Evolutionary conservation across 768 basidiomycete genomes (phyloP).

Genomic region (Calocybe indica): DNA sequence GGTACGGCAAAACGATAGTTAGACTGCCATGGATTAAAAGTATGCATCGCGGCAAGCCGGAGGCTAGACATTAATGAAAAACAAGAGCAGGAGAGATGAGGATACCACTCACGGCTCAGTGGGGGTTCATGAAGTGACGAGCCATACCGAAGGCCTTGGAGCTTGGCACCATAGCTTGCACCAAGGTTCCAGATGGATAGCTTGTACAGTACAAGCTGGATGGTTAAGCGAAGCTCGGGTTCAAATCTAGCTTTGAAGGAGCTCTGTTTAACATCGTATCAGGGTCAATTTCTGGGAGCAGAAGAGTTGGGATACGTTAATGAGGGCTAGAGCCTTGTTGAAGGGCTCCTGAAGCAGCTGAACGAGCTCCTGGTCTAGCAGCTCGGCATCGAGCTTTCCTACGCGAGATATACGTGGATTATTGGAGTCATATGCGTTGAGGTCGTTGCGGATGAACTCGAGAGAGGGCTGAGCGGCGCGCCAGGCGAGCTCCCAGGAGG

Average conservation of each 20-base stretch:
- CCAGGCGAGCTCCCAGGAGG: slow-evolving; percentile 61
- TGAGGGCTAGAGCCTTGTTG: slow-evolving; percentile 56
- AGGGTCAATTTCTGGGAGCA: slow-evolving; percentile 1
- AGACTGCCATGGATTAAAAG: slow-evolving; percentile 65
- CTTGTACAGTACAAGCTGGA: slow-evolving; percentile 72
- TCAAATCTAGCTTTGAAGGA: slow-evolving; percentile 58
- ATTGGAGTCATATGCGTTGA: slow-evolving; percentile 24
- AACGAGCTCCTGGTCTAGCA: slow-evolving; percentile 85
- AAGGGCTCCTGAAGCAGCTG: slow-evolving; percentile 81
- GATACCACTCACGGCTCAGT: too few relatives aligned
- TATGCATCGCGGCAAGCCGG: slow-evolving; percentile 55
- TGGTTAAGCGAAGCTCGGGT: slow-evolving; percentile 66
- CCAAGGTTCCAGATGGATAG: slow-evolving; percentile 78
- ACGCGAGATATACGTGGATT: slow-evolving; percentile 64
- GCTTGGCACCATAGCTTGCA: slow-evolving; percentile 76
- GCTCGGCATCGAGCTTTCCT: slow-evolving; percentile 85
- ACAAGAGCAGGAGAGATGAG: too few relatives aligned
- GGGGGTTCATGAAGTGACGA: background rate
- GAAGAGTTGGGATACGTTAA: slow-evolving; percentile 46
- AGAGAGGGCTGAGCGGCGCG: slow-evolving; percentile 51
- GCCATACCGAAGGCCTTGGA: slow-evolving; percentile 71
- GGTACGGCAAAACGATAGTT: slow-evolving; percentile 73
- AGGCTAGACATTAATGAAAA: slow-evolving; percentile 32
- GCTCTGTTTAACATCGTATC: slow-evolving; percentile 33
- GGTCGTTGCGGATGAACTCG: slow-evolving; percentile 34